A percentile compares a stretch with the other conserved stretches of the same genome.
phyloP scores from a whole-genome alignment of 257 asterid species.

The Solanum bukasovii region DNA sequence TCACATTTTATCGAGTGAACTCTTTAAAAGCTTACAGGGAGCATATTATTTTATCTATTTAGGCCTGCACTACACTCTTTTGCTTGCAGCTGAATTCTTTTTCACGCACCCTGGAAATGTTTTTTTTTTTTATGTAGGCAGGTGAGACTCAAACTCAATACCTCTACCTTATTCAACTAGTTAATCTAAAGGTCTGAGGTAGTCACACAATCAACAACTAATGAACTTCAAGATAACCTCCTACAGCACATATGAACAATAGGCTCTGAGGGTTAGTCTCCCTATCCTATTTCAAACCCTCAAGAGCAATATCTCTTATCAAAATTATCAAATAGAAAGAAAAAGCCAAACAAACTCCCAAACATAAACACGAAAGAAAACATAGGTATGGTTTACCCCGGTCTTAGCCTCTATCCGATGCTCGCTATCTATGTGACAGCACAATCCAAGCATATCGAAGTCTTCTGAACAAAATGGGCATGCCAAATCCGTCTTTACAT shows the following conservation, averaged over 20 bases:
- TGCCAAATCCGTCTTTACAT: conserved; percentile 53
- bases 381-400: conserved; percentile 33
- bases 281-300: background rate
- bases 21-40: background rate
- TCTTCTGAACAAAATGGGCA: conserved; percentile 88
- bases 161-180: background rate
- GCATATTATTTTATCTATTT: background rate
- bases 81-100: background rate
- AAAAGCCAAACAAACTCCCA: background rate
- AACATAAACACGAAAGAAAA: background rate
- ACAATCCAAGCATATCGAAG: conserved; percentile 74
- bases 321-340: background rate
- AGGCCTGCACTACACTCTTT: background rate
- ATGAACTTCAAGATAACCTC: background rate
- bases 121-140: background rate
- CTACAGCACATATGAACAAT: background rate
- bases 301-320: background rate
- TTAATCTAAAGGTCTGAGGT: background rate
- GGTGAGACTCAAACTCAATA: background rate
- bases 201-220: background rate
- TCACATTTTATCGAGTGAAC: background rate
- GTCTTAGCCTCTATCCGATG: conserved; percentile 77
- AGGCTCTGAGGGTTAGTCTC: background rate
- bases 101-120: background rate
- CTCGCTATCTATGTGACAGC: conserved; percentile 86